Evolutionary conservation across 1,284 basidiomycete genomes (phyloP).

Genomic region (Irpex sp.): DNA sequence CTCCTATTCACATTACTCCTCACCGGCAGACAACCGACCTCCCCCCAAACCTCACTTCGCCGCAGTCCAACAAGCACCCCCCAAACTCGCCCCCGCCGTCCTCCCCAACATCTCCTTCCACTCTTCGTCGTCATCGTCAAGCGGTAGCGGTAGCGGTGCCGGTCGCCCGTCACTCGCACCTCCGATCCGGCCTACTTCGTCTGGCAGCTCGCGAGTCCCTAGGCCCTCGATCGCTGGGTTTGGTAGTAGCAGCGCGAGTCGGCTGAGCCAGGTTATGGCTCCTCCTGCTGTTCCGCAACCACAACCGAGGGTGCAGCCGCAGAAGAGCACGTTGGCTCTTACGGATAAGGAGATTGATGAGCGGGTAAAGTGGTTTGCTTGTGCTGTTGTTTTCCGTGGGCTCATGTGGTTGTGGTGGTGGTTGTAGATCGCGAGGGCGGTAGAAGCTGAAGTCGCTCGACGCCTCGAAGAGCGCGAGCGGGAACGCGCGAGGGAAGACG

Average conservation of each 20-base stretch:
- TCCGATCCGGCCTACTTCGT: slow-evolving; percentile 8
- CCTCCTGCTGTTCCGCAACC: slow-evolving; percentile 15
- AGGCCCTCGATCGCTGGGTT: slow-evolving; percentile 19
- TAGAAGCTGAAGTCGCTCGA: slow-evolving; percentile 68
- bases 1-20: background rate
- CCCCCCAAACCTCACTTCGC: slow-evolving; percentile 56
- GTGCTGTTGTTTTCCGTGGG: background rate
- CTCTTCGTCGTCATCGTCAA: slow-evolving; percentile 17
- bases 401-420: slow-evolving; percentile 2
- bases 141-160: background rate
- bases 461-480: slow-evolving; percentile 58
- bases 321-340: slow-evolving; percentile 24
- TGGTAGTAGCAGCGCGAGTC: slow-evolving; percentile 8
- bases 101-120: slow-evolving; percentile 15
- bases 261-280: slow-evolving; percentile 8
- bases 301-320: too few species aligned
- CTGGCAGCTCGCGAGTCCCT: slow-evolving; percentile 29
- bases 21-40: slow-evolving; percentile 57
- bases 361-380: slow-evolving; percentile 39
- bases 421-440: slow-evolving; percentile 61
- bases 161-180: slow-evolving; percentile 11
- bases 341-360: slow-evolving; percentile 72
- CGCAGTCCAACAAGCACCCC: slow-evolving; percentile 46
- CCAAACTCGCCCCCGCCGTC: slow-evolving; percentile 42
- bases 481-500: slow-evolving; percentile 30